Conservation (phyloP, 169 alveolate species). For the Plasmodium coatneyi region DNA sequence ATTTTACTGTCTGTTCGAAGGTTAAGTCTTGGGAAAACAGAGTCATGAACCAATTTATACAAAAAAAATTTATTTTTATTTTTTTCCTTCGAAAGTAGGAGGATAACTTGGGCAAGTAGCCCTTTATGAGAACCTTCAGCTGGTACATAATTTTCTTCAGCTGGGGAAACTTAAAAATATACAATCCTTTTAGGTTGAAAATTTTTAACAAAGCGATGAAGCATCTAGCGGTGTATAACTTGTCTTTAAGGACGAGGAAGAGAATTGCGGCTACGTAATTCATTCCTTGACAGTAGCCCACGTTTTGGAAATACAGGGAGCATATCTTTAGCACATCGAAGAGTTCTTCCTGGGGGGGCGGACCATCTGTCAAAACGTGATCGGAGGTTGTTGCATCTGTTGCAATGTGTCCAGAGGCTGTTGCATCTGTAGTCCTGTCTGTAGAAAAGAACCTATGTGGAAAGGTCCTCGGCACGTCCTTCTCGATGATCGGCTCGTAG, state of each 20-base stretch:
- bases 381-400: background rate
- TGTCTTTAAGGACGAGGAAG: constrained; percentile 43
- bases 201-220: constrained; percentile 33
- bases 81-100: constrained; percentile 31
- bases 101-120: constrained; percentile 22
- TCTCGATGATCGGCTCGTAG: constrained; percentile 38
- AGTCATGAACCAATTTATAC: constrained; percentile 60
- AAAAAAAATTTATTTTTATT: constrained; percentile 55
- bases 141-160: constrained; percentile 51
- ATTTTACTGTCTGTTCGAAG: constrained; percentile 40
- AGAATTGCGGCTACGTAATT: constrained; percentile 56
- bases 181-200: constrained; percentile 56
- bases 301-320: constrained; percentile 22
- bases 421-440: background rate
- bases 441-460: background rate
- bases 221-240: constrained; percentile 36
- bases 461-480: constrained; percentile 41
- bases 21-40: constrained; percentile 51
- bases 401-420: background rate
- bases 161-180: constrained; percentile 22
- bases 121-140: constrained; percentile 31
- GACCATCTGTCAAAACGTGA: background rate
- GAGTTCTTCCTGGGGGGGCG: constrained; percentile 24
- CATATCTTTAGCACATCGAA: constrained; percentile 38
- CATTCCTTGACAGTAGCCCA: constrained; percentile 73